A percentile compares a stretch with the other conserved stretches of the same genome.
Conservation (phyloP, 2,329 filamentous ascomycete species). For the Stagonosporopsis chrysanthemi region DNA sequence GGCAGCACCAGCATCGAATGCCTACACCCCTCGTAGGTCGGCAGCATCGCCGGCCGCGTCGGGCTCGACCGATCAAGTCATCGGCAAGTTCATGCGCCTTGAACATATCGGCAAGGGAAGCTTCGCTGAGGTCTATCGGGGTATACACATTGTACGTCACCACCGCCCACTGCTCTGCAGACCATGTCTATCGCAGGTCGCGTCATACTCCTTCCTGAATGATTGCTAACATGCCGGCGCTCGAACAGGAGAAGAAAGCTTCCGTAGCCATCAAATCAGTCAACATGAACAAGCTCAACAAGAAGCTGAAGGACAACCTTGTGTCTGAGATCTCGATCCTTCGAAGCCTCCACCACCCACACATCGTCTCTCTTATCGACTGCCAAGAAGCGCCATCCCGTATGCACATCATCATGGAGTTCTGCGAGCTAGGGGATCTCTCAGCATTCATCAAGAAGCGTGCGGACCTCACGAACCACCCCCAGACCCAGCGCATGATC, state of each 20-base stretch:
- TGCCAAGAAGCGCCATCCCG: slow-evolving; percentile 86
- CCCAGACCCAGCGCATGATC: slow-evolving; percentile 87
- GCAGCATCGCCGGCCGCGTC: slow-evolving; percentile 49
- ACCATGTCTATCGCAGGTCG: not conserved
- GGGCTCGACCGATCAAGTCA: slow-evolving; percentile 45
- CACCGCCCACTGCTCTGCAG: not conserved
- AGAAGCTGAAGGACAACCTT: slow-evolving; percentile 95
- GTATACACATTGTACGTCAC: slow-evolving; percentile 76
- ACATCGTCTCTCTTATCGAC: slow-evolving; percentile 95
- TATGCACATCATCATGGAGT: slow-evolving; percentile 98
- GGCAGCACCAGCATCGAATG: slow-evolving; percentile 42
- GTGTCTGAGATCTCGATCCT: slow-evolving; percentile 96
- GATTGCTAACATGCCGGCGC: not conserved
- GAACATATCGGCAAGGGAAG: slow-evolving; percentile 96
- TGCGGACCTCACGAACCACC: slow-evolving; percentile 78
- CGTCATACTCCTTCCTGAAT: not conserved
- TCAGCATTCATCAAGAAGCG: slow-evolving; percentile 97
- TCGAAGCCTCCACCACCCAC: slow-evolving; percentile 90
- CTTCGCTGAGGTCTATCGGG: slow-evolving; percentile 94
- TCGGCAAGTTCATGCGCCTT: slow-evolving; percentile 82
- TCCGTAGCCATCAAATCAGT: slow-evolving; percentile 97
- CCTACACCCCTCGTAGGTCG: slow-evolving; percentile 47
- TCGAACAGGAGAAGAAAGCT: slow-evolving; percentile 72
- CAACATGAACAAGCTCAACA: slow-evolving; percentile 86
- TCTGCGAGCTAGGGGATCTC: slow-evolving; percentile 92